These are phyloP conservation scores for Pythium graminicola DNA, from an alignment of 352 stramenopile genomes.

Conservation along the genomic window DNA sequence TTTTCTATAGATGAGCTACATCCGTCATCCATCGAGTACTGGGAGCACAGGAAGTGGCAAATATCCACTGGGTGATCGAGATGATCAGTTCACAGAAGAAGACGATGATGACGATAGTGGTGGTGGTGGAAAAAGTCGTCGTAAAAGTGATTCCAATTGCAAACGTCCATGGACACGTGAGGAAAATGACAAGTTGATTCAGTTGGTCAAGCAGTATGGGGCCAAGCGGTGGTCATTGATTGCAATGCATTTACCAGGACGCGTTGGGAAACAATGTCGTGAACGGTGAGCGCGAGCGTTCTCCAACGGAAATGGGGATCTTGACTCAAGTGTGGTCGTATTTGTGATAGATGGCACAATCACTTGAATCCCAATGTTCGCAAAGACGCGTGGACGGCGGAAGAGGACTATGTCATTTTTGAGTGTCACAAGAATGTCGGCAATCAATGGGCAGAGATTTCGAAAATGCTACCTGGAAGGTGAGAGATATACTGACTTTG, in stretches of 20 bases:
- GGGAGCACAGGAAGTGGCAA: conserved; percentile 18
- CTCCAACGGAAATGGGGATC: no score
- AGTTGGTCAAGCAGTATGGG: conserved; percentile 86
- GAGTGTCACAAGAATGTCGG: conserved; percentile 89
- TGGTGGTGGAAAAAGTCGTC: conserved; percentile 26
- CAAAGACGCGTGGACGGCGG: conserved; percentile 84
- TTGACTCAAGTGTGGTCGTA: no score
- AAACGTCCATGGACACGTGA: conserved; percentile 82
- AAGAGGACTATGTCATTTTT: conserved; percentile 90
- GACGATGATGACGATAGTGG: conserved; percentile 67
- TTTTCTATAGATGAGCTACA: conserved; percentile 23
- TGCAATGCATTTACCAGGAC: conserved; percentile 80
- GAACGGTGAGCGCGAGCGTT: conserved; percentile 26
- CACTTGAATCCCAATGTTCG: conserved; percentile 83
- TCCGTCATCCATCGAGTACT: conserved; percentile 19
- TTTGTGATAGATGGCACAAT: conserved; percentile 74
- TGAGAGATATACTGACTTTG: conserved; percentile 16
- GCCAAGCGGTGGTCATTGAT: conserved; percentile 87
- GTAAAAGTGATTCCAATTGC: conserved; percentile 77
- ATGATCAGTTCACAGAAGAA: conserved; percentile 65
- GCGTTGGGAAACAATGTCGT: conserved; percentile 86
- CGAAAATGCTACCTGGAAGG: conserved; percentile 84
- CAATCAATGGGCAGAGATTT: conserved; percentile 91
- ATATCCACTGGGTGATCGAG: conserved; percentile 17
- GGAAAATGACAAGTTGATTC: conserved; percentile 86